Conservation (phyloP, 1,139 yeast genomes). For the Kodamaea alishanica region DNA sequence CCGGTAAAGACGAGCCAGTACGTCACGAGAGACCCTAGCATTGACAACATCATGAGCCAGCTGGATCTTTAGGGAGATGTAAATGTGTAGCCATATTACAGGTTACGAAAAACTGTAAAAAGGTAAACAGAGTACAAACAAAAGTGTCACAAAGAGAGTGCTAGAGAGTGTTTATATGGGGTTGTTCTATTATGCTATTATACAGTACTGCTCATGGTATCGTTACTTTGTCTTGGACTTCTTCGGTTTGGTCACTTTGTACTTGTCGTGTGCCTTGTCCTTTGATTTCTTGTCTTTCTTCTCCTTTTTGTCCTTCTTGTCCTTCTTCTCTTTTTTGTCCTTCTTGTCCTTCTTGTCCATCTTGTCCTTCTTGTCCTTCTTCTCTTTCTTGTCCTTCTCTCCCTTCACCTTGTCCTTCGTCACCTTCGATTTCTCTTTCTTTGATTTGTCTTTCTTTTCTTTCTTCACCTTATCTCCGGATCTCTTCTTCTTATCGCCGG, state of each 20-base stretch:
- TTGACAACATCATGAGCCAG: too few species aligned
- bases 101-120: too few species aligned
- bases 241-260: slow-evolving; percentile 12
- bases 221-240: slow-evolving; percentile 9
- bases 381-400: slow-evolving; percentile 11
- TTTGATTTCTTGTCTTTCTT: slow-evolving; percentile 9
- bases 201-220: slow-evolving; percentile 6
- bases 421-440: slow-evolving; percentile 8
- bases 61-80: too few species aligned
- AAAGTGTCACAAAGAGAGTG: too few species aligned
- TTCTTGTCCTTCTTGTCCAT: slow-evolving; percentile 11
- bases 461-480: slow-evolving; percentile 5
- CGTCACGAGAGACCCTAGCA: too few species aligned
- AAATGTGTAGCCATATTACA: too few species aligned
- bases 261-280: slow-evolving; percentile 10
- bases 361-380: slow-evolving; percentile 9
- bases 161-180: too few species aligned
- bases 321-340: slow-evolving; percentile 7
- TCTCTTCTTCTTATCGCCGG: slow-evolving; percentile 4
- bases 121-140: too few species aligned
- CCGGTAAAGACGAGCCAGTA: too few species aligned
- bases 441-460: slow-evolving; percentile 7
- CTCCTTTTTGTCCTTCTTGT: slow-evolving; percentile 9
- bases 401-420: slow-evolving; percentile 7
- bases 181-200: background rate